A percentile compares a stretch with the other conserved stretches of the same genome.
Evolutionary conservation across 75 land plant species (phyloP).

Genomic region (Cryptomeria japonica): DNA sequence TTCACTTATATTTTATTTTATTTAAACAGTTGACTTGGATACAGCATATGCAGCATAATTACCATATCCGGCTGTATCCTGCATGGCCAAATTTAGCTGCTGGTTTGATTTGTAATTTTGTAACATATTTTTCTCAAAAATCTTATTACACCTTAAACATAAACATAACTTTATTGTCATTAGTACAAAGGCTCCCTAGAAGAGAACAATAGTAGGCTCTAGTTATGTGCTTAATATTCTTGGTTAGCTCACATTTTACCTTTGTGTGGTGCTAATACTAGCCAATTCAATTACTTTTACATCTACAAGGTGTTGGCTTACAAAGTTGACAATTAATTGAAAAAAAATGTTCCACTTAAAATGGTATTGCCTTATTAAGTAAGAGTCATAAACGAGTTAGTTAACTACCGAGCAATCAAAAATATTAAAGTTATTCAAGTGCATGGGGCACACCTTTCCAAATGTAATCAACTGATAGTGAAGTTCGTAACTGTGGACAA

Average conservation of each 20-base stretch:
- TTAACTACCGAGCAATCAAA: neutral
- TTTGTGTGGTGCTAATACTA: neutral
- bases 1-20: no score
- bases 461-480: slow-evolving; percentile 99
- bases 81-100: neutral
- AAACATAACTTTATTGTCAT: neutral
- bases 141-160: neutral
- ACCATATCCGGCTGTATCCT: no score
- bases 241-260: neutral
- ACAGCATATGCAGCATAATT: no score
- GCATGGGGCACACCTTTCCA: slow-evolving; percentile 72
- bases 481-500: slow-evolving; percentile 75
- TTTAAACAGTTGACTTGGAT: no score
- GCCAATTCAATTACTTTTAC: neutral
- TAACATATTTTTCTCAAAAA: neutral
- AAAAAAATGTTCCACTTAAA: neutral
- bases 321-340: neutral
- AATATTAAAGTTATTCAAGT: neutral
- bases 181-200: neutral
- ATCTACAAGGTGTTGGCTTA: neutral
- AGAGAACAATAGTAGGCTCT: neutral
- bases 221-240: neutral
- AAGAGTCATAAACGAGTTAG: neutral
- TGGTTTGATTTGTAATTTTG: neutral
- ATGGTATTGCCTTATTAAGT: neutral